Conservation (phyloP, 2,329 filamentous ascomycete genomes). For the Alternaria gansuensis region DNA sequence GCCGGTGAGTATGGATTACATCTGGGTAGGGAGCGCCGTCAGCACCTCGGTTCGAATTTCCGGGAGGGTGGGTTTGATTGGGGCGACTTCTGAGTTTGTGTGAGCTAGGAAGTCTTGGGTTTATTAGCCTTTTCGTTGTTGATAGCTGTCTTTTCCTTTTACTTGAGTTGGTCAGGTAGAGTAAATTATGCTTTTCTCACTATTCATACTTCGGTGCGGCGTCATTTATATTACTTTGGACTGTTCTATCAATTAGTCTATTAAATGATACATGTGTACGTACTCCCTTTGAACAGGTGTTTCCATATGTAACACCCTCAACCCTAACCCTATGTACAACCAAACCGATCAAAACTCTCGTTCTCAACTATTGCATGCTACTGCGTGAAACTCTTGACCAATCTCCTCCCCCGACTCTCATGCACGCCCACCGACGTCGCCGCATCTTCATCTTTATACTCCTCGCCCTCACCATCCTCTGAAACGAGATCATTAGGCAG, state of each 20-base stretch:
- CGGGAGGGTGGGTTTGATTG: background rate
- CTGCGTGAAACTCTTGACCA: conserved; percentile 9
- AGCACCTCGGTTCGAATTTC: background rate
- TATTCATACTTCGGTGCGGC: background rate
- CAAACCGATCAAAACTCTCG: background rate
- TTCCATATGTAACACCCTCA: background rate
- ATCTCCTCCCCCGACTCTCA: background rate
- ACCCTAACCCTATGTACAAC: background rate
- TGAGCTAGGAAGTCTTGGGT: background rate
- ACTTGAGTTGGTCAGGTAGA: background rate
- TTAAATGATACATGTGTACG: background rate
- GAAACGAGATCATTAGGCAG: conserved; percentile 64
- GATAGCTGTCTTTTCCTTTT: background rate
- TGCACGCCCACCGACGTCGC: background rate
- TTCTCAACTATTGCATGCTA: background rate
- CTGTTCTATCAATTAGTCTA: background rate
- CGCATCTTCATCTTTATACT: conserved; percentile 4
- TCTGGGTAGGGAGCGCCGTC: background rate
- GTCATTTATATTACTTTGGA: too few species aligned
- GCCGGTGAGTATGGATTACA: background rate
- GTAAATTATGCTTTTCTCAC: too few species aligned
- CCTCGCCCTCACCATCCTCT: background rate
- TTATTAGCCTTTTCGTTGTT: background rate
- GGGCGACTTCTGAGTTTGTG: background rate
- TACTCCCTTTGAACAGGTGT: background rate